A percentile compares a stretch with the other conserved stretches of the same genome.
Conservation (phyloP, 257 asterid species). For the Coffea eugenioides region DNA sequence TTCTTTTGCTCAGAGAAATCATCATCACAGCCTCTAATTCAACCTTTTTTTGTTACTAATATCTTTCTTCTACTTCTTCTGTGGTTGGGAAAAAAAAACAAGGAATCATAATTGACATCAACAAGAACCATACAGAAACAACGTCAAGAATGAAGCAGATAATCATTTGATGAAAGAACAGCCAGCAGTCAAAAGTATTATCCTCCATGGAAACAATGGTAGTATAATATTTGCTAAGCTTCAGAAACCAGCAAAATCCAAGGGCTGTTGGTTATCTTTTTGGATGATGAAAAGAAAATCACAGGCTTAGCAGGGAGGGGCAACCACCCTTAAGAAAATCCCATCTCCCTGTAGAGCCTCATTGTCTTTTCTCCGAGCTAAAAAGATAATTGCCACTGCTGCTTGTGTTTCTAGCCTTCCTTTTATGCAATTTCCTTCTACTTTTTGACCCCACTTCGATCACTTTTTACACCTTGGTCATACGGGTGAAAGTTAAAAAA, state of each 20-base stretch:
- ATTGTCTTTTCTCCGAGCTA: constrained; percentile 1
- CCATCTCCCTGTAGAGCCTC: constrained; percentile 12
- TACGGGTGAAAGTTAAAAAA: too few relatives aligned
- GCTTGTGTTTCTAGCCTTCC: not conserved
- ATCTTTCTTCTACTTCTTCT: not conserved
- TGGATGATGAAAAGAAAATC: constrained; percentile 5
- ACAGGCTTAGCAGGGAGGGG: constrained; percentile 29
- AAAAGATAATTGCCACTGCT: not conserved
- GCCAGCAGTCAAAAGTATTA: not conserved
- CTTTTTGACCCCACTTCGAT: not conserved
- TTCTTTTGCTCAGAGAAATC: constrained; percentile 12
- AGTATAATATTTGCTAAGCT: not conserved
- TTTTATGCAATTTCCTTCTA: not conserved
- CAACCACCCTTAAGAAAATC: constrained; percentile 31
- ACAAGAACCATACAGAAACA: not conserved
- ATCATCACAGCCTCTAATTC: constrained; percentile 25
- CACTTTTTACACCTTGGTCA: not conserved
- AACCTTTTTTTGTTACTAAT: not conserved
- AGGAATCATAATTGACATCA: not conserved
- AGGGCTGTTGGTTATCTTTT: constrained; percentile 18
- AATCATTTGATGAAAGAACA: not conserved
- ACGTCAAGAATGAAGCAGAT: not conserved
- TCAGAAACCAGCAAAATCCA: not conserved
- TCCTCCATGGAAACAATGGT: not conserved
- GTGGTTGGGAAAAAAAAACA: not conserved